These are phyloP conservation scores for Tulasnella sp. DNA, from an alignment of 768 basidiomycete genomes.

Conservation along the genomic window DNA sequence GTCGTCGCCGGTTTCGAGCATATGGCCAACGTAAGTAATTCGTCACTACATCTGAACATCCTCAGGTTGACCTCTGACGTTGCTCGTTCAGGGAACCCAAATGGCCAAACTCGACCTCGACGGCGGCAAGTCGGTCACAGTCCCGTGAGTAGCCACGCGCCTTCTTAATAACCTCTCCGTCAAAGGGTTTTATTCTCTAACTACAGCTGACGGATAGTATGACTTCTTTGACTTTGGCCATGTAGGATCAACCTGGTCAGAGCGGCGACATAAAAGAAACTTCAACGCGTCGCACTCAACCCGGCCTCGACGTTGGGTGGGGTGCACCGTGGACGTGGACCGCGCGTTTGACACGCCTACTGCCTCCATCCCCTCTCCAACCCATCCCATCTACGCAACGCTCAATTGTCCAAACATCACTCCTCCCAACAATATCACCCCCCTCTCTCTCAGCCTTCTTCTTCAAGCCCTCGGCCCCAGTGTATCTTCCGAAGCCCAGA, in stretches of 20 bases:
- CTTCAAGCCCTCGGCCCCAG: not conserved
- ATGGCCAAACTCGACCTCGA: slow-evolving; percentile 6
- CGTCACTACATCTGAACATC: not conserved
- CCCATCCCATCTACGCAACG: not conserved
- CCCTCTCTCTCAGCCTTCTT: not conserved
- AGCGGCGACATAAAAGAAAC: not conserved
- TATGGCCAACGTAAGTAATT: slow-evolving; percentile 10
- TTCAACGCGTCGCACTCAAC: not conserved
- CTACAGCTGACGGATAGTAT: not conserved
- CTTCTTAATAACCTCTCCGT: not conserved
- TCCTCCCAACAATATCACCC: not conserved
- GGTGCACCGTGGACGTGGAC: not conserved
- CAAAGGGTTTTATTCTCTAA: not conserved
- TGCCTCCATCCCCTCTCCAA: not conserved
- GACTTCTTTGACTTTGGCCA: not conserved
- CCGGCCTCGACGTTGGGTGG: not conserved
- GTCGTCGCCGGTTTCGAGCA: not conserved
- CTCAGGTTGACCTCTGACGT: not conserved
- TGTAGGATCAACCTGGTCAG: not conserved
- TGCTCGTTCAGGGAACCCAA: not conserved
- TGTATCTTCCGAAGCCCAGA: not conserved
- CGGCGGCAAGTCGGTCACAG: not conserved
- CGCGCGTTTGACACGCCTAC: not conserved
- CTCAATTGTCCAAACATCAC: not conserved
- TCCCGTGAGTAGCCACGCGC: not conserved